Evolutionary conservation across 192 early-diverging fungal species (phyloP), one percentile per base, ranked within the genome.

Genomic region (Gorgonomyces haynaldii): DNA sequence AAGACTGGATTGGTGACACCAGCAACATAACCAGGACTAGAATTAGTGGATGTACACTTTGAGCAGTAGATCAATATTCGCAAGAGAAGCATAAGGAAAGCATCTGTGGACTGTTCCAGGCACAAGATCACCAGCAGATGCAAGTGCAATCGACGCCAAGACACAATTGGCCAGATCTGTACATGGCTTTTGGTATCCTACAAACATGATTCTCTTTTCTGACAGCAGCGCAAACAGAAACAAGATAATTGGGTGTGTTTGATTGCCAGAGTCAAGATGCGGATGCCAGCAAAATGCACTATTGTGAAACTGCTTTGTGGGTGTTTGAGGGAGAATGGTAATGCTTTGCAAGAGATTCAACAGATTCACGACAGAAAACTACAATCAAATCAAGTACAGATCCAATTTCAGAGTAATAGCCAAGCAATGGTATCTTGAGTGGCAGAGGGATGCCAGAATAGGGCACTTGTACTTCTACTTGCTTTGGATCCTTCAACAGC

Each of bases 1-100:
- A 95, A 91, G 0, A 85, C 76, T n/a, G 88, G 86, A 62, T 96
- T 94, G 0, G 93, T 93, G 7, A 94, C 90, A 12, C 93, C 93
- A 2, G 93, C 93, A 62, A 96, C 89, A 61, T 86, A 96, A 4
- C 89, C 91, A 16, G 87, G 74, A 45, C 64, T 62, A 24, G 29
- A 45, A 27, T 45, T 8, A 39, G 32, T 19, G 20, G 41, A 47
- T 56, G 50, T 76, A 85, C 83, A 83, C 81, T 48, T 79, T 73
- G 40, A 91, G 70, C 20, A 96, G 68, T 51, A 79, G 74, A 53
- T 96, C 88, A 21, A 96, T 72, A 40, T 82, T 84, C 20, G 86
- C 81, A 24, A 92, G 58, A 57, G 86, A 87, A 3, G 89, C 85
- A 58, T 91, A 91, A 4, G 89, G 88, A 47, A 89, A 93, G 29